Evolutionary conservation across 768 basidiomycete species (phyloP).

Genomic region (Suillus ampliporus): DNA sequence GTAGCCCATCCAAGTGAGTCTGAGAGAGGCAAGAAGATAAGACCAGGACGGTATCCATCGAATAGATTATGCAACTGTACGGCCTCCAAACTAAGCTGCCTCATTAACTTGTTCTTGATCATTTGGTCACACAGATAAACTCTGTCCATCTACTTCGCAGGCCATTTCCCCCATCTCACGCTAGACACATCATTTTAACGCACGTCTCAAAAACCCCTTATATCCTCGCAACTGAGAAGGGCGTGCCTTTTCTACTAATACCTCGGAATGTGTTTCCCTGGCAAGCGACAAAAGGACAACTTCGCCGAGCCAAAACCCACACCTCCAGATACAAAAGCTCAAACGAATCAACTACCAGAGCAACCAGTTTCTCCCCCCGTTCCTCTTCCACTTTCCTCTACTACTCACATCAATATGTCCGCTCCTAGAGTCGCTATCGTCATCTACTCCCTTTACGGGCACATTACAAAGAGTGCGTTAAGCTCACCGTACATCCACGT

Average conservation of each 20-base stretch:
- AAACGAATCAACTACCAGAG: constrained; percentile 5
- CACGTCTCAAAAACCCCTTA: constrained; percentile 4
- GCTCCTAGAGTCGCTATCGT: constrained; percentile 49
- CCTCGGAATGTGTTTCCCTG: constrained; percentile 44
- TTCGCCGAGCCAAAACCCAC: constrained; percentile 35
- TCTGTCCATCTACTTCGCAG: constrained; percentile 13
- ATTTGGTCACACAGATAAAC: constrained; percentile 17
- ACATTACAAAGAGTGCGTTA: constrained; percentile 50
- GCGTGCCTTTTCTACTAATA: constrained; percentile 5
- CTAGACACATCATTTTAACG: constrained; percentile 18
- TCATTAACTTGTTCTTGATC: constrained; percentile 20
- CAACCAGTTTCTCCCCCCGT: constrained; percentile 10
- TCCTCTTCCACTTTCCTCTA: constrained; percentile 8
- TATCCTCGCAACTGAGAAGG: constrained; percentile 17
- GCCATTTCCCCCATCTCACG: constrained; percentile 32
- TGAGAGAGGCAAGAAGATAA: background rate
- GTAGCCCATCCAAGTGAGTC: background rate
- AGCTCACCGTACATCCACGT: background rate
- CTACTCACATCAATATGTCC: constrained; percentile 18
- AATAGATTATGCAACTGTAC: constrained; percentile 13
- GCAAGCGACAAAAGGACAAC: constrained; percentile 42
- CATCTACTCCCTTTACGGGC: constrained; percentile 58
- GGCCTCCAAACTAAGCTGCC: constrained; percentile 4
- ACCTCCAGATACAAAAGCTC: constrained; percentile 21
- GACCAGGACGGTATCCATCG: background rate